phyloP scores from a whole-genome alignment of 768 basidiomycete species.

The Sarcodon sp. region DNA sequence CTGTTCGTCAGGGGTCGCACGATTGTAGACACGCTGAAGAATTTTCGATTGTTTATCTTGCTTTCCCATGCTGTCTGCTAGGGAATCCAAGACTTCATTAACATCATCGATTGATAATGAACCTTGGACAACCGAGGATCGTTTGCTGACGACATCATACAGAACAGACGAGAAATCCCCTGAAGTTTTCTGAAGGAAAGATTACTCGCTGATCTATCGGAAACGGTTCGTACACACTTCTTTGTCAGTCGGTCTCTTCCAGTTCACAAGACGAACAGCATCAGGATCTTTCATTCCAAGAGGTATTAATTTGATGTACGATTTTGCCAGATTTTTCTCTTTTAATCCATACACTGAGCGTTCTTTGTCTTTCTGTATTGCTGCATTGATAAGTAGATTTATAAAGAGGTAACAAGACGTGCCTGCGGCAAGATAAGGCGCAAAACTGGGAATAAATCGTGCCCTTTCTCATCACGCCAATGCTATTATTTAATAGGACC shows the following conservation, averaged over 20 bases:
- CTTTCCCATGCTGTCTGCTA: slow-evolving; percentile 62
- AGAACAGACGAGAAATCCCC: slow-evolving; percentile 86
- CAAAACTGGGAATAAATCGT: slow-evolving; percentile 82
- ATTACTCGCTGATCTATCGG: background rate
- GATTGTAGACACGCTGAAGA: slow-evolving; percentile 65
- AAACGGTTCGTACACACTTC: slow-evolving; percentile 29
- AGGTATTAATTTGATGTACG: slow-evolving; percentile 83
- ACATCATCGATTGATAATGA: slow-evolving; percentile 71
- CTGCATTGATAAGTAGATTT: background rate
- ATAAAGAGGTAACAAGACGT: slow-evolving; percentile 7
- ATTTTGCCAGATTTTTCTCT: slow-evolving; percentile 88
- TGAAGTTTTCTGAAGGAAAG: slow-evolving; percentile 38
- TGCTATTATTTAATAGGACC: slow-evolving; percentile 28
- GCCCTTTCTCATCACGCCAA: slow-evolving; percentile 80
- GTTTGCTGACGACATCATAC: slow-evolving; percentile 76
- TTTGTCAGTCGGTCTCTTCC: slow-evolving; percentile 74
- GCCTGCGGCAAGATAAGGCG: slow-evolving; percentile 87
- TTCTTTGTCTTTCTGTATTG: slow-evolving; percentile 77
- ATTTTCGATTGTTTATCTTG: slow-evolving; percentile 67
- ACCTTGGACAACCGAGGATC: slow-evolving; percentile 69
- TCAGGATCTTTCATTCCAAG: slow-evolving; percentile 72
- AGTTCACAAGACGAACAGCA: slow-evolving; percentile 71
- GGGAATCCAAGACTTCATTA: slow-evolving; percentile 69
- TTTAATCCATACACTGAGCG: slow-evolving; percentile 89
- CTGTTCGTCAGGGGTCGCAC: slow-evolving; percentile 78